phyloP scores from a whole-genome alignment of 257 asterid species.

The Marsdenia floribunda region DNA sequence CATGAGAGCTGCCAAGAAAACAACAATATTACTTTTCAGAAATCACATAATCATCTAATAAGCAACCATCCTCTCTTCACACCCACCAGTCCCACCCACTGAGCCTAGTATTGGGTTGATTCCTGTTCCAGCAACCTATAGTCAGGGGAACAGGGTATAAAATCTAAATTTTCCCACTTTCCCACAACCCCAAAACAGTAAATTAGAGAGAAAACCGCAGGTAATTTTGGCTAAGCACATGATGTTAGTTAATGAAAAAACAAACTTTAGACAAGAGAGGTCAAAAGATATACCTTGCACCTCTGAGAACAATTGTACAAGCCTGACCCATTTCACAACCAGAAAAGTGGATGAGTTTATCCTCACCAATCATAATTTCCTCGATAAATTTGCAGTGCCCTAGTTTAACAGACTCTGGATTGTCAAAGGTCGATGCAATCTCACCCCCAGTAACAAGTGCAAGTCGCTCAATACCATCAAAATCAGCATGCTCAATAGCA shows the following conservation, averaged over 20 bases:
- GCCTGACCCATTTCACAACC: constrained; percentile 99
- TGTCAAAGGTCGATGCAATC: constrained; percentile 90
- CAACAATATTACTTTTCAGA: background rate
- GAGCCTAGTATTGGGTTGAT: background rate
- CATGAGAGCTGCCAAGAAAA: constrained; percentile 58
- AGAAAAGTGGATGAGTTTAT: constrained; percentile 89
- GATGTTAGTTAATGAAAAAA: background rate
- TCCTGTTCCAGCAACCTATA: background rate
- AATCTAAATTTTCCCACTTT: background rate
- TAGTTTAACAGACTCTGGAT: constrained; percentile 91
- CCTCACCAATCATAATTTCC: constrained; percentile 99
- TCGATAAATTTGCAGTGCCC: constrained; percentile 93
- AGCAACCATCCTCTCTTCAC: background rate
- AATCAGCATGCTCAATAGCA: constrained; percentile 96
- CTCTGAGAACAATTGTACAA: constrained; percentile 86
- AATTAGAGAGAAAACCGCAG: background rate
- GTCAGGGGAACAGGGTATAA: background rate
- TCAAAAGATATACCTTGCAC: constrained; percentile 60
- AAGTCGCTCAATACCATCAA: constrained; percentile 88
- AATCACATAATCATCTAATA: background rate
- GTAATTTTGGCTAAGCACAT: background rate
- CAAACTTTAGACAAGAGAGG: background rate
- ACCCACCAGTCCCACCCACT: background rate
- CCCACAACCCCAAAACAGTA: no score
- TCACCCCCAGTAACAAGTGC: constrained; percentile 97